A percentile compares a stretch with the other conserved stretches of the same genome.
Evolutionary conservation across 768 basidiomycete genomes (phyloP).

Genomic region (Solioccasus polychromus): DNA sequence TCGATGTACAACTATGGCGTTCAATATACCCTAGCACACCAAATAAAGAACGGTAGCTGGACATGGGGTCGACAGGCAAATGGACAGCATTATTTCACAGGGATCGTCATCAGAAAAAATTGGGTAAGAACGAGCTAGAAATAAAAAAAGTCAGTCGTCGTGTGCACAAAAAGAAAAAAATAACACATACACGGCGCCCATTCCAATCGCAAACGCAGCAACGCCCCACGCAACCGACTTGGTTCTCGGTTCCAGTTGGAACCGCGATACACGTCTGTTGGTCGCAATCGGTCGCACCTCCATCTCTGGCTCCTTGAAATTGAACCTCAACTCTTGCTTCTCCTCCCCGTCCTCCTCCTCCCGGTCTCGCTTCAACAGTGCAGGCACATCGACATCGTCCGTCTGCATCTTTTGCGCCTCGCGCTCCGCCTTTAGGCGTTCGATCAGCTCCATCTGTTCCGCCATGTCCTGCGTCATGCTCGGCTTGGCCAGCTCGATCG

Average conservation of each 20-base stretch:
- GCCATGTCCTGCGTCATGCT: constrained; percentile 69
- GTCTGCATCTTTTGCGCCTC: constrained; percentile 32
- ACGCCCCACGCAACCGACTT: constrained; percentile 83
- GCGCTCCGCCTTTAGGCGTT: constrained; percentile 64
- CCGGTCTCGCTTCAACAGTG: constrained; percentile 47
- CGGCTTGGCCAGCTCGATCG: constrained; percentile 55
- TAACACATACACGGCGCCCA: constrained; percentile 71
- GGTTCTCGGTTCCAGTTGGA: constrained; percentile 59
- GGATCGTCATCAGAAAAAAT: constrained; percentile 25
- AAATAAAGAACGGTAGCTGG: constrained; percentile 5
- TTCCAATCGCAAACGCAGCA: constrained; percentile 78
- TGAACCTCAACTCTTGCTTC: constrained; percentile 49
- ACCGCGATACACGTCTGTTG: constrained; percentile 61
- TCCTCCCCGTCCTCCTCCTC: constrained; percentile 41
- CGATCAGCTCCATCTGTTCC: constrained; percentile 77
- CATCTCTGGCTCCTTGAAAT: constrained; percentile 67
- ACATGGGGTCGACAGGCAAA: constrained; percentile 13
- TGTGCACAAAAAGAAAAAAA: neutral
- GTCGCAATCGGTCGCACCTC: constrained; percentile 56
- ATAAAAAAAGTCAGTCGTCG: constrained; percentile 8
- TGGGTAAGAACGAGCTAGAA: too few relatives aligned
- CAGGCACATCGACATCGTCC: constrained; percentile 24
- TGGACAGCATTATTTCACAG: constrained; percentile 13
- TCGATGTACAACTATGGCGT: constrained; percentile 16
- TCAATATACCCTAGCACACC: constrained; percentile 22